Evolutionary conservation across 305 asterid genomes (phyloP).

Genomic region (Fraxinus ornus): DNA sequence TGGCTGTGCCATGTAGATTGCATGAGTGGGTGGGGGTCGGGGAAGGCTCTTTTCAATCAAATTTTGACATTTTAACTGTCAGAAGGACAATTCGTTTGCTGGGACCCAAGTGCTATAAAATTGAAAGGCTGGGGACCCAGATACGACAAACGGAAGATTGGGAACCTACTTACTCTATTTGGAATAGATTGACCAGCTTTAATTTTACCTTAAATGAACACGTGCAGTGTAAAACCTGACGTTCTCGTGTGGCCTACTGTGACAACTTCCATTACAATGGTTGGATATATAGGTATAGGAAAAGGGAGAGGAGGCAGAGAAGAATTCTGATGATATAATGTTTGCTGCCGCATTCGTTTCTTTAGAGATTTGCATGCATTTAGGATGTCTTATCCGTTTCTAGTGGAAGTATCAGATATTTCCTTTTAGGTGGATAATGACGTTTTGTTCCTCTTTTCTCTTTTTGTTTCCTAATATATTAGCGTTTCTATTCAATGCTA

Average conservation of each 20-base stretch:
- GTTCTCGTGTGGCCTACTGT: neutral
- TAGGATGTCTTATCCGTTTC: neutral
- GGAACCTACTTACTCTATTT: neutral
- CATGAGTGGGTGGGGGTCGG: neutral
- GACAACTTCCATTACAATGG: neutral
- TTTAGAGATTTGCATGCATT: neutral
- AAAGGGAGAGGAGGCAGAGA: neutral
- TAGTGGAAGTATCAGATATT: neutral
- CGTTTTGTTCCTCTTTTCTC: neutral
- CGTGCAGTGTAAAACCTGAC: neutral
- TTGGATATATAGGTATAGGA: neutral
- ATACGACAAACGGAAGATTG: neutral
- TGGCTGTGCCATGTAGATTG: neutral
- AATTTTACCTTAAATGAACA: neutral
- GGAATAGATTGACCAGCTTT: neutral
- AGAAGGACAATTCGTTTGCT: neutral
- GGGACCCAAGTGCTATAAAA: neutral
- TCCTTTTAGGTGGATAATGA: neutral
- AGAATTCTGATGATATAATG: neutral
- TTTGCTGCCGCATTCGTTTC: neutral
- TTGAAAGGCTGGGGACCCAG: neutral
- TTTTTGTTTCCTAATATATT: neutral
- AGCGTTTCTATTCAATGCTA: neutral
- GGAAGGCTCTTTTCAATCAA: neutral
- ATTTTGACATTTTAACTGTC: neutral